Evolutionary conservation across 2,329 filamentous ascomycete species (phyloP), one percentile per base, ranked within the genome.

Genomic region (Cercospora beticola): DNA sequence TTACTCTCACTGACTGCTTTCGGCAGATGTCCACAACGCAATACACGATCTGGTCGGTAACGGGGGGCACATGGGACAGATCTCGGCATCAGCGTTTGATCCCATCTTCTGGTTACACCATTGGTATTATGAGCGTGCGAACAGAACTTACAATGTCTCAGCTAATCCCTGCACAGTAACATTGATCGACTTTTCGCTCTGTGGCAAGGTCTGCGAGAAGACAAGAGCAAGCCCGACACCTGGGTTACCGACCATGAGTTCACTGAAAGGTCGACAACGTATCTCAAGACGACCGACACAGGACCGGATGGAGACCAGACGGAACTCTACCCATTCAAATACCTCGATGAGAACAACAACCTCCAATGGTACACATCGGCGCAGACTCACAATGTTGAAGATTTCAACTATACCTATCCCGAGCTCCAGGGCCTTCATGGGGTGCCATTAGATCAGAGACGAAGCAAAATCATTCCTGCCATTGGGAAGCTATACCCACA

Each of bases 391-490:
- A 62, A 62, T 46, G 36, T 62, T 3, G 59, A 62, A 18, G 59
- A 62, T 23, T 62, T 62, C 59, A 62, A 62, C 33, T 62, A 62
- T n/a, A 62, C 59, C 33, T 62, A 62, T 28, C 31, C 31, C 2
- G 59, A 62, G 36, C 36, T 62, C 8, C 1, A 12, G 2, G 59
- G 59, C 36, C 36, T 62, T 1, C 59, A 62, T 3, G 23, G 31
- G 0, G 5, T 46, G 7, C 16, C 59, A 16, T 9, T 62, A 5
- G 59, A 40, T 12, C 10, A 33, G 23, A 14, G 59, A 46, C 30
- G 59, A 21, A 62, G 36, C 10, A 30, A 62, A 12, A 21, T 62
- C 10, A 8, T 62, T 26, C 59, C 59, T 10, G 36, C 36, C 59
- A 46, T 62, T 4, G 59, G 36, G 7, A 40, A 33, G 8, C 36